Conservation (phyloP, 331 rosid species). For the Quercus phellos region DNA sequence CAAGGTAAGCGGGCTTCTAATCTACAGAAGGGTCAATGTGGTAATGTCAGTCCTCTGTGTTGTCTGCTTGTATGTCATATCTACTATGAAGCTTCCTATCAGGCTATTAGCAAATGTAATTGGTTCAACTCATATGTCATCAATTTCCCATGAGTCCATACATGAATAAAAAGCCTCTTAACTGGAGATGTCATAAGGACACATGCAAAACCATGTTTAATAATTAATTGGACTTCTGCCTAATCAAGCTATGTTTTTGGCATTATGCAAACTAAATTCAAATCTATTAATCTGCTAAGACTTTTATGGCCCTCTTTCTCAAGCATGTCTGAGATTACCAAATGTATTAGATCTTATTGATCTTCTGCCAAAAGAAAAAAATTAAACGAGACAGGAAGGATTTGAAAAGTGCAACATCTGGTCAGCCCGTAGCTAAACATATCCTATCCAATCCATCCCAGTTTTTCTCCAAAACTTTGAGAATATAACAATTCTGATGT, state of each 20-base stretch:
- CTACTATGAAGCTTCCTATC: not conserved
- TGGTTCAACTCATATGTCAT: not conserved
- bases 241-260: not conserved
- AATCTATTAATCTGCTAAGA: no score
- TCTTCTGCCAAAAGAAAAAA: no score
- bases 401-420: no score
- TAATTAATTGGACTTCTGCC: not conserved
- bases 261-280: no score
- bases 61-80: not conserved
- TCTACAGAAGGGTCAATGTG: not conserved
- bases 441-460: no score
- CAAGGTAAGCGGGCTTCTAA: not conserved
- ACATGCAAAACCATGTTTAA: not conserved
- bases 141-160: not conserved
- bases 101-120: not conserved
- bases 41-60: not conserved
- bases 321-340: no score
- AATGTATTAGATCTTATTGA: no score
- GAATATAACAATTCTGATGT: no score
- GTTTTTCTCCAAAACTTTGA: no score
- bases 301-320: no score
- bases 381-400: no score
- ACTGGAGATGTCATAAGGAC: not conserved
- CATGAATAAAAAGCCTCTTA: not conserved
- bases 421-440: no score